phyloP scores from a whole-genome alignment of 768 basidiomycete species.

The Auricularia sp. region DNA sequence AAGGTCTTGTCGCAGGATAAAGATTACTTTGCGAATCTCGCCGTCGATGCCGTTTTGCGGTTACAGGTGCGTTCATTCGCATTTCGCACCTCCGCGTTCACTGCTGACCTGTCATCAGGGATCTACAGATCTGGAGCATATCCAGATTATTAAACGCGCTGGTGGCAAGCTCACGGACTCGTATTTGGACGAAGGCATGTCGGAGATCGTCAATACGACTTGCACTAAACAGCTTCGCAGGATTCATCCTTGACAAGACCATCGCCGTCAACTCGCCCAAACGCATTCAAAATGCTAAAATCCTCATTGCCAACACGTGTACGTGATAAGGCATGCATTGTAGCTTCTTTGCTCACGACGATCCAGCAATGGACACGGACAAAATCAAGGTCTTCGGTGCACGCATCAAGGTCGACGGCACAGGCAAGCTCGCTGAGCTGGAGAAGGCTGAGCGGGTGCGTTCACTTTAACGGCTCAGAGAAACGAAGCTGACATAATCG shows the following conservation, averaged over 20 bases:
- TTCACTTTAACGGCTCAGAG: constrained; percentile 1
- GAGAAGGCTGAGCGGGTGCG: constrained; percentile 86
- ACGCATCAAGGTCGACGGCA: constrained; percentile 87
- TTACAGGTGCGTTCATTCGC: constrained; percentile 50
- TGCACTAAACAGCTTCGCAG: constrained; percentile 27
- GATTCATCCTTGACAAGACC: constrained; percentile 95
- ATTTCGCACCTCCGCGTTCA: neutral
- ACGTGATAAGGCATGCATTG: constrained; percentile 21
- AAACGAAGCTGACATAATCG: neutral
- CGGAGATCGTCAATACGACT: neutral
- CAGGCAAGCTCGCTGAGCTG: constrained; percentile 94
- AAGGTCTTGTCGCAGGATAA: constrained; percentile 97
- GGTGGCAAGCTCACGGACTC: constrained; percentile 97
- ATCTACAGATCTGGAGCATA: constrained; percentile 93
- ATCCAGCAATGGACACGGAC: constrained; percentile 95
- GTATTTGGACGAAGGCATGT: constrained; percentile 87
- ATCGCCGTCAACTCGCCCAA: constrained; percentile 94
- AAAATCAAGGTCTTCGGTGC: constrained; percentile 99
- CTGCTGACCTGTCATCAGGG: constrained; percentile 42
- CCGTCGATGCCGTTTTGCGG: constrained; percentile 91
- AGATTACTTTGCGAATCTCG: constrained; percentile 94
- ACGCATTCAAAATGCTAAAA: constrained; percentile 88
- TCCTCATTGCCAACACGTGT: constrained; percentile 98
- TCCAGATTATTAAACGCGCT: constrained; percentile 99
- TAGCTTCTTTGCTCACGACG: neutral